These are phyloP conservation scores for Penicillium malachiteum DNA, from an alignment of 495 filamentous ascomycete genomes.

Conservation along the genomic window DNA sequence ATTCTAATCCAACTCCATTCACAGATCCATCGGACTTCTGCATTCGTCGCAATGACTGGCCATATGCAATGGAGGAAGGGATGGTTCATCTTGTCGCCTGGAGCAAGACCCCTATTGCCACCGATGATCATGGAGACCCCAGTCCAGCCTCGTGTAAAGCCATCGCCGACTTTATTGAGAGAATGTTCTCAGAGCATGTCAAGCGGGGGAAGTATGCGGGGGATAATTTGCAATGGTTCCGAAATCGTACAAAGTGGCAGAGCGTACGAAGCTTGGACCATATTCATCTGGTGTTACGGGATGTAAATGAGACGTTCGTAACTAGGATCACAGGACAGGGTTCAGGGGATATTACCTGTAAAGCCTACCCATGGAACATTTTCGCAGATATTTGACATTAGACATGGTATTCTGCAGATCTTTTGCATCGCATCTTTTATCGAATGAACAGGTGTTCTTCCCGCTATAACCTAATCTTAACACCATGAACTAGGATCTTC, in stretches of 20 bases:
- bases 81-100: slow-evolving; percentile 2
- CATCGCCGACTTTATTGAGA: background rate
- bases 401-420: too few species aligned
- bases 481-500: too few species aligned
- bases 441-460: too few species aligned
- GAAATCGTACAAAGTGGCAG: slow-evolving; percentile 2
- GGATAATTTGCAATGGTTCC: slow-evolving; percentile 2
- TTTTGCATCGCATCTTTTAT: too few species aligned
- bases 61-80: background rate
- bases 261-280: background rate
- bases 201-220: background rate
- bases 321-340: background rate
- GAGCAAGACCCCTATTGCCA: background rate
- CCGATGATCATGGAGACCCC: background rate
- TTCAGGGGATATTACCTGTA: background rate
- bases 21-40: background rate
- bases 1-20: background rate
- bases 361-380: background rate
- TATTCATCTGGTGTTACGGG: background rate
- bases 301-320: background rate
- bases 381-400: too few species aligned
- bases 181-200: background rate
- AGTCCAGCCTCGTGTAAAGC: background rate
- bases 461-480: too few species aligned
- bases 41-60: slow-evolving; percentile 1